These are phyloP conservation scores for Trichophyton rubrum DNA, from an alignment of 2,329 filamentous ascomycete species.

Conservation along the genomic window DNA sequence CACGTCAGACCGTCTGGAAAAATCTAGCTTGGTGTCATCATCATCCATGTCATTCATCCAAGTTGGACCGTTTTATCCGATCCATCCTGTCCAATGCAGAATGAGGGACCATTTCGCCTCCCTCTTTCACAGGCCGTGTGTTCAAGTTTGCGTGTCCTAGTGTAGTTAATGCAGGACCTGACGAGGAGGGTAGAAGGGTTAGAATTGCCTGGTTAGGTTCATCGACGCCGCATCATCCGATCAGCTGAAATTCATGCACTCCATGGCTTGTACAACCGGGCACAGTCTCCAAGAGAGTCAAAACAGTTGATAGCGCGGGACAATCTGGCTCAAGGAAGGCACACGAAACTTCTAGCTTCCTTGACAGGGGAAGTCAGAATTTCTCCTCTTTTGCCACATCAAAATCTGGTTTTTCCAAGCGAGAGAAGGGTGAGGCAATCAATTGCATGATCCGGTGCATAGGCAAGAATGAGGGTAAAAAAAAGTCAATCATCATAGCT, in stretches of 20 bases:
- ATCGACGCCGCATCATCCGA: slow-evolving; percentile 3
- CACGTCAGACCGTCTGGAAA: slow-evolving; percentile 13
- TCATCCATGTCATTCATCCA: slow-evolving; percentile 8
- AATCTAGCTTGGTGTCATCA: slow-evolving; percentile 6
- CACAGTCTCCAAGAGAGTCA: not conserved
- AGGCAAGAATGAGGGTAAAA: no score
- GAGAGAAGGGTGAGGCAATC: not conserved
- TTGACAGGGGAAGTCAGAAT: not conserved
- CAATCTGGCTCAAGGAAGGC: not conserved
- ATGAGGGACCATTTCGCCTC: not conserved
- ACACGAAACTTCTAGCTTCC: not conserved
- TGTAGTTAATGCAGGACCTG: not conserved
- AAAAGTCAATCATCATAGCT: not conserved
- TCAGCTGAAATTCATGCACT: slow-evolving; percentile 7
- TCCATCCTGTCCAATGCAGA: not conserved
- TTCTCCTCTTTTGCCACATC: slow-evolving; percentile 8
- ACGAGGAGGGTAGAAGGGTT: slow-evolving; percentile 1
- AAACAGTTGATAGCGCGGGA: not conserved
- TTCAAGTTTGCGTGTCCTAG: no score
- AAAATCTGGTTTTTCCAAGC: slow-evolving; percentile 7
- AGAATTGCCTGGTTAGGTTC: not conserved
- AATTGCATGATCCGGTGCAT: not conserved
- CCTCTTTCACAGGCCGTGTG: not conserved
- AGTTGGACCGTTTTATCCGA: slow-evolving; percentile 1
- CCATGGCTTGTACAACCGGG: slow-evolving; percentile 4